phyloP scores from a whole-genome alignment of 1,139 yeast genomes.

The Magnusiomyces ingens region DNA sequence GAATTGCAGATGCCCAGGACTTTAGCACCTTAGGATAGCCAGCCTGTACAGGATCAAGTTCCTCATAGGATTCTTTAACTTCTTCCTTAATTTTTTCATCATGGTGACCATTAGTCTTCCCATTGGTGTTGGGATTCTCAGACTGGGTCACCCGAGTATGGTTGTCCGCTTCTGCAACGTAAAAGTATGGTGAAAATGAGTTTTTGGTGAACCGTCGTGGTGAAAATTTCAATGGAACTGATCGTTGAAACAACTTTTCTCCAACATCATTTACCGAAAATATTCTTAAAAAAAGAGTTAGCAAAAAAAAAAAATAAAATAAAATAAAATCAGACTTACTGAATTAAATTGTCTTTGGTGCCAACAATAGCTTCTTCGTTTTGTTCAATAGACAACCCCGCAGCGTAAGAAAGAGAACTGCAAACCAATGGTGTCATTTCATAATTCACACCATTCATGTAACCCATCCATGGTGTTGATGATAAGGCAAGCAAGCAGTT shows the following conservation, averaged over 20 bases:
- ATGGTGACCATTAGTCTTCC: conserved; percentile 25
- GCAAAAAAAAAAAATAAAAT: too few species aligned
- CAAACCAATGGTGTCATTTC: conserved; percentile 31
- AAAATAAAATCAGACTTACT: conserved; percentile 4
- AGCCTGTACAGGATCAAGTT: conserved; percentile 34
- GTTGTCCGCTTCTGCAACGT: conserved; percentile 45
- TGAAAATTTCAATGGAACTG: conserved; percentile 43
- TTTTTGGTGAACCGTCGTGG: conserved; percentile 43
- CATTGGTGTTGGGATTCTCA: conserved; percentile 20
- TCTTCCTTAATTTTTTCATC: conserved; percentile 21
- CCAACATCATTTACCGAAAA: conserved; percentile 51
- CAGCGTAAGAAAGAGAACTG: conserved; percentile 36
- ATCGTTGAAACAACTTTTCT: conserved; percentile 43
- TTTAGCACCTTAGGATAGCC: conserved; percentile 33
- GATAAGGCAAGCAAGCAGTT: conserved; percentile 35
- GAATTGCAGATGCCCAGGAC: conserved; percentile 49
- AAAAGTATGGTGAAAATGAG: conserved; percentile 28
- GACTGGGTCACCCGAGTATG: conserved; percentile 22
- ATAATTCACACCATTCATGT: conserved; percentile 23
- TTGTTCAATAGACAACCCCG: conserved; percentile 59
- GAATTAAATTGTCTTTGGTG: conserved; percentile 44
- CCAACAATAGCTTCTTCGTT: conserved; percentile 59
- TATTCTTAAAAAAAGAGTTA: conserved; percentile 35
- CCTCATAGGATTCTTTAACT: conserved; percentile 26
- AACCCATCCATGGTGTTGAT: conserved; percentile 39